These are phyloP conservation scores for Amylocystis lapponica DNA, from an alignment of 768 basidiomycete species.

Conservation along the genomic window DNA sequence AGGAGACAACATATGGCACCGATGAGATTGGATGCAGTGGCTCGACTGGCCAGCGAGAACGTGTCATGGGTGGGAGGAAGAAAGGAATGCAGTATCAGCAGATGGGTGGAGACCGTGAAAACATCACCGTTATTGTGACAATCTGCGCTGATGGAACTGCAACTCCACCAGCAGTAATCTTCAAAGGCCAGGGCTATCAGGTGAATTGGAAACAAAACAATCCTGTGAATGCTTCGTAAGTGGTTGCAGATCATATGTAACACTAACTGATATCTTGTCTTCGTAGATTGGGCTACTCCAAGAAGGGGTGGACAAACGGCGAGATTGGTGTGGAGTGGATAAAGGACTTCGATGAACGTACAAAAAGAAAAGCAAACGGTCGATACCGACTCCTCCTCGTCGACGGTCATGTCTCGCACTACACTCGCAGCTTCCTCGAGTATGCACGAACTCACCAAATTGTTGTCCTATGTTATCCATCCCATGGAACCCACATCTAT, in stretches of 20 bases:
- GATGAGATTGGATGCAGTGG: background rate
- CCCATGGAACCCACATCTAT: slow-evolving; percentile 40
- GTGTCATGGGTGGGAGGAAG: slow-evolving; percentile 1
- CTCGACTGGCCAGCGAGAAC: background rate
- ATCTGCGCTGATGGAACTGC: slow-evolving; percentile 39
- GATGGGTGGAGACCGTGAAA: slow-evolving; percentile 27
- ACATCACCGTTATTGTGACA: slow-evolving; percentile 35
- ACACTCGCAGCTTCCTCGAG: slow-evolving; percentile 31
- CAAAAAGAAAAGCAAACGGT: slow-evolving; percentile 28
- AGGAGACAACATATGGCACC: background rate
- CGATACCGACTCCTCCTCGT: slow-evolving; percentile 30
- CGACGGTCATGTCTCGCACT: slow-evolving; percentile 44
- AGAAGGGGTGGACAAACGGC: slow-evolving; percentile 32
- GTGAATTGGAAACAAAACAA: slow-evolving; percentile 36
- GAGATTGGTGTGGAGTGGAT: slow-evolving; percentile 34
- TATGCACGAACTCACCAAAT: slow-evolving; percentile 33
- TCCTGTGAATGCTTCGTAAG: slow-evolving; percentile 35
- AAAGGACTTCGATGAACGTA: slow-evolving; percentile 35
- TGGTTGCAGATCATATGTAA: slow-evolving; percentile 6
- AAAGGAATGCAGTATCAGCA: slow-evolving; percentile 30
- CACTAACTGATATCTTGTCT: slow-evolving; percentile 1
- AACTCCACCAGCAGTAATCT: slow-evolving; percentile 33
- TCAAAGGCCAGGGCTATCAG: slow-evolving; percentile 32
- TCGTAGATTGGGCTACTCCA: slow-evolving; percentile 14
- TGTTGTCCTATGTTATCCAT: slow-evolving; percentile 38